Evolutionary conservation across 495 filamentous ascomycete species (phyloP).

Genomic region (Annulohypoxylon stygium): DNA sequence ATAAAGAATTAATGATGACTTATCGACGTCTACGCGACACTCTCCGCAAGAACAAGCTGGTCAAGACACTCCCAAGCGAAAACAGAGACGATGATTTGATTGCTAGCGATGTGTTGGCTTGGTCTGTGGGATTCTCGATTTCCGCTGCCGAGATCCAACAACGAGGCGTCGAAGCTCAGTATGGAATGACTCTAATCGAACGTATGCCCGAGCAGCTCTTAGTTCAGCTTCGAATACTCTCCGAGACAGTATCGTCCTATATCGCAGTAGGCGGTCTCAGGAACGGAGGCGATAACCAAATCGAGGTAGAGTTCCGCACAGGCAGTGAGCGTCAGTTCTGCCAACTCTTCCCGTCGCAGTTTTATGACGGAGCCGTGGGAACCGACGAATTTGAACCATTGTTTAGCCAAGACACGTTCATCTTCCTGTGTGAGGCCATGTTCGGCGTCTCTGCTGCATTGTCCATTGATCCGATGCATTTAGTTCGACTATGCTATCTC

Average conservation of each 20-base stretch:
- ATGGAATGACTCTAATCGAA: slow-evolving; percentile 81
- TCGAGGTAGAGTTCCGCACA: slow-evolving; percentile 74
- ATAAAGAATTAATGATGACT: slow-evolving; percentile 80
- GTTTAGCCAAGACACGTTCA: slow-evolving; percentile 81
- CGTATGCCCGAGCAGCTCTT: slow-evolving; percentile 84
- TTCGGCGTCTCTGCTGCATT: slow-evolving; percentile 64
- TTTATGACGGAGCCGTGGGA: slow-evolving; percentile 55
- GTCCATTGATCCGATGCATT: slow-evolving; percentile 80
- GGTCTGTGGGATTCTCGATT: slow-evolving; percentile 87
- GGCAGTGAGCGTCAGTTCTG: slow-evolving; percentile 80
- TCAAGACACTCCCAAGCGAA: slow-evolving; percentile 27
- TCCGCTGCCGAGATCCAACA: slow-evolving; percentile 92
- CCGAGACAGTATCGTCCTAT: slow-evolving; percentile 89
- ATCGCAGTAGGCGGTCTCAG: slow-evolving; percentile 79
- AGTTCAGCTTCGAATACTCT: slow-evolving; percentile 89
- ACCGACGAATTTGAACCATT: slow-evolving; percentile 71
- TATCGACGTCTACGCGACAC: slow-evolving; percentile 86
- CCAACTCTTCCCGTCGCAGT: slow-evolving; percentile 77
- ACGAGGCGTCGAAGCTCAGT: slow-evolving; percentile 82
- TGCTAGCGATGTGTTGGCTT: slow-evolving; percentile 76
- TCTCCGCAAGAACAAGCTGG: slow-evolving; percentile 76
- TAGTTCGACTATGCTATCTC: slow-evolving; percentile 90
- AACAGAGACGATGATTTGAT: slow-evolving; percentile 63
- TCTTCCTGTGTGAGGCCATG: slow-evolving; percentile 86
- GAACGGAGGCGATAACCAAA: slow-evolving; percentile 68